phyloP scores from a whole-genome alignment of 176 grass and related monocot species.

The Tillandsia leiboldiana region DNA sequence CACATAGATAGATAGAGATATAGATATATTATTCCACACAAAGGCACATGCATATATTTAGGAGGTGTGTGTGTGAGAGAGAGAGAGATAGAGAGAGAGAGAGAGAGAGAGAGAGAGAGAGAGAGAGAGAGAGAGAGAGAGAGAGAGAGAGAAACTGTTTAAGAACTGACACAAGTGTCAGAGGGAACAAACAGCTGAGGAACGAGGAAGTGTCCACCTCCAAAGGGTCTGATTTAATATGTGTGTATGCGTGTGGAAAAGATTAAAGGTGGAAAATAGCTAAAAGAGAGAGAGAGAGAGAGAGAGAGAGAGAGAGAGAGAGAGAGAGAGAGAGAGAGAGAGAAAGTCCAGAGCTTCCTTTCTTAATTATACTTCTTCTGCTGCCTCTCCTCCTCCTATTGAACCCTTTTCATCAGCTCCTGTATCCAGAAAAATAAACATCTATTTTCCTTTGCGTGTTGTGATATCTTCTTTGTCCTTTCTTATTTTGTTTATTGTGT shows the following conservation, averaged over 20 bases:
- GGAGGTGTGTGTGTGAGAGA: background rate
- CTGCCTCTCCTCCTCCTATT: background rate
- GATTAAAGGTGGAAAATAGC: background rate
- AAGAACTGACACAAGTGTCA: conserved; percentile 31
- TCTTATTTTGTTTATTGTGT: conserved; percentile 22
- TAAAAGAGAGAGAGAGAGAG: background rate
- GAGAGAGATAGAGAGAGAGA: background rate
- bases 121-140: background rate
- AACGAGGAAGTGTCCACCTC: conserved; percentile 44
- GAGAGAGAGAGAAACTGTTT: conserved; percentile 16
- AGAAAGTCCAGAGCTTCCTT: background rate
- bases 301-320: background rate
- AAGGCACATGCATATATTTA: background rate
- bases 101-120: background rate
- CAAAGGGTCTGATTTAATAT: conserved; percentile 9
- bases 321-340: no score
- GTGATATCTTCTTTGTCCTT: conserved; percentile 10
- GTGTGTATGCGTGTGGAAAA: conserved; percentile 1
- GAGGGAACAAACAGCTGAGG: conserved; percentile 13
- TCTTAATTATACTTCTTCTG: background rate
- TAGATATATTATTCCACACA: conserved; percentile 9
- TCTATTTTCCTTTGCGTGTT: conserved; percentile 15
- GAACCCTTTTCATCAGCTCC: background rate
- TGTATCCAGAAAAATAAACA: conserved; percentile 25
- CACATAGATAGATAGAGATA: conserved; percentile 13